Evolutionary conservation across 352 stramenopile species (phyloP).

Genomic region (Phytopythium chamaehyphon): DNA sequence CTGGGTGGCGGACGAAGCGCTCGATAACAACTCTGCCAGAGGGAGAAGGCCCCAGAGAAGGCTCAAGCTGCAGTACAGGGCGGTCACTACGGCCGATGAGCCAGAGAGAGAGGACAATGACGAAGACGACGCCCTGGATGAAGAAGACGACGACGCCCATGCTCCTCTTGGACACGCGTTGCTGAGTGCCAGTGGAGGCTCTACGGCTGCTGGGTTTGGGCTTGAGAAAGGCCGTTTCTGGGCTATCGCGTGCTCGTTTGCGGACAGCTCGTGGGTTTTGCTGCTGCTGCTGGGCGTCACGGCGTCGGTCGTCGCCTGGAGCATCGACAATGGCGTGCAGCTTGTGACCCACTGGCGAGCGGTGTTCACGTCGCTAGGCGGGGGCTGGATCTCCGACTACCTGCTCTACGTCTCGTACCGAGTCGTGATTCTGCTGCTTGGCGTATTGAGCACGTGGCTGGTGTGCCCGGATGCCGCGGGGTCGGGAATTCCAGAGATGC

Average conservation of each 20-base stretch:
- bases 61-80: slow-evolving; percentile 20
- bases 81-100: slow-evolving; percentile 23
- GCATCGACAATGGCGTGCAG: slow-evolving; percentile 56
- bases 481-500: slow-evolving; percentile 79
- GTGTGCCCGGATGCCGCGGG: slow-evolving; percentile 60
- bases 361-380: slow-evolving; percentile 39
- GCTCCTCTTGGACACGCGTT: not conserved
- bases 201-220: not conserved
- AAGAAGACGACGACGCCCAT: not conserved
- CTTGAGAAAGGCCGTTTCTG: slow-evolving; percentile 49
- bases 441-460: slow-evolving; percentile 51
- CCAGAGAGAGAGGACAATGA: slow-evolving; percentile 17
- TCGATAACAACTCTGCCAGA: slow-evolving; percentile 42
- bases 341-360: slow-evolving; percentile 31
- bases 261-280: slow-evolving; percentile 77
- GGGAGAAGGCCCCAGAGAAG: slow-evolving; percentile 8
- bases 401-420: slow-evolving; percentile 58
- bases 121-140: not conserved
- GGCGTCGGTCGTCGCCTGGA: slow-evolving; percentile 59
- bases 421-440: slow-evolving; percentile 56
- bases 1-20: slow-evolving; percentile 45
- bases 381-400: slow-evolving; percentile 48
- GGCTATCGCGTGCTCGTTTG: slow-evolving; percentile 37
- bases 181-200: not conserved
- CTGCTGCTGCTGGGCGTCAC: slow-evolving; percentile 55